Conservation (phyloP, 2,329 filamentous ascomycete species). For the Penicillium sp. region DNA sequence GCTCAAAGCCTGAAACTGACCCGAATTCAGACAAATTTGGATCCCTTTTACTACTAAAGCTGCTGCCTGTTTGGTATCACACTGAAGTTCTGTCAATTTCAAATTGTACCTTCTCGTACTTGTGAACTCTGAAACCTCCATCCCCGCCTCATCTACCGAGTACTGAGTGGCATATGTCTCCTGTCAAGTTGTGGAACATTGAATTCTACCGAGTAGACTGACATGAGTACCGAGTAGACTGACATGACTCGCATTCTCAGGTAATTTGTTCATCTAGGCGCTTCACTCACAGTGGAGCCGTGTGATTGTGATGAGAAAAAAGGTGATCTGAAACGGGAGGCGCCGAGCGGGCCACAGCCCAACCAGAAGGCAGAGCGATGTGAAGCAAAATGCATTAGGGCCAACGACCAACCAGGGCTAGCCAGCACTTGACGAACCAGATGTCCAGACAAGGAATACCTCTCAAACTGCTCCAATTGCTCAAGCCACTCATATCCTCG, state of each 20-base stretch:
- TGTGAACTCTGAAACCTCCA: not conserved
- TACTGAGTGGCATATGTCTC: not conserved
- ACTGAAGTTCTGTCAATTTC: too few species aligned
- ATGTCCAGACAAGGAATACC: not conserved
- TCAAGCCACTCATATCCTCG: conserved; percentile 15
- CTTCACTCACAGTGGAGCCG: not conserved
- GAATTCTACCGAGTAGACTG: too few species aligned
- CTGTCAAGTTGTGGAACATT: not conserved
- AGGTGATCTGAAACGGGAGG: conserved; percentile 22
- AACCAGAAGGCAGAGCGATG: conserved; percentile 20
- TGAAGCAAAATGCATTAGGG: conserved; percentile 30
- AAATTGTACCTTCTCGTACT: not conserved
- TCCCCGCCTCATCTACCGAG: too few species aligned
- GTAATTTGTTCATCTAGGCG: not conserved
- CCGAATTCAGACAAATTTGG: too few species aligned
- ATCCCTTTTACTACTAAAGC: too few species aligned
- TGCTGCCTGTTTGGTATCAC: too few species aligned
- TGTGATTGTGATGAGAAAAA: conserved; percentile 23
- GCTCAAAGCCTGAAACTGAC: not conserved
- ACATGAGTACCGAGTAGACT: too few species aligned
- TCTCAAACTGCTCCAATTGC: conserved; percentile 10
- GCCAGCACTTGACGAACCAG: conserved; percentile 12
- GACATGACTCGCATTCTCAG: too few species aligned
- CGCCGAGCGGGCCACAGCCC: conserved; percentile 22
- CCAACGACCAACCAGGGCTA: conserved; percentile 1